Evolutionary conservation across 305 asterid genomes (phyloP).

Genomic region (Plantago rigida): DNA sequence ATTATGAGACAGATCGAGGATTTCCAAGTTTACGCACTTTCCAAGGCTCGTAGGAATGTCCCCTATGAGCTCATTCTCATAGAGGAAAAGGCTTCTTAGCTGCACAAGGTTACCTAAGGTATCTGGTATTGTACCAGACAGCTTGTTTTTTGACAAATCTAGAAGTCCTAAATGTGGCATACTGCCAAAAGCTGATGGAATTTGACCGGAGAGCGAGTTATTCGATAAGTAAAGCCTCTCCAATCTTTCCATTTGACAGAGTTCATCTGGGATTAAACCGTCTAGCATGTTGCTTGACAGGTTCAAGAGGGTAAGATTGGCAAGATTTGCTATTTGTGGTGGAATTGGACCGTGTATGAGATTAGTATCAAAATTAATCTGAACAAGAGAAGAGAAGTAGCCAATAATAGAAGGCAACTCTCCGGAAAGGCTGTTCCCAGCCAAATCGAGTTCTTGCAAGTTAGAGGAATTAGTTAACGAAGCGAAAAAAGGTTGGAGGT

Average conservation of each 20-base stretch:
- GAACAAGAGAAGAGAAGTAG: constrained; percentile 48
- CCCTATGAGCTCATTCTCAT: constrained; percentile 49
- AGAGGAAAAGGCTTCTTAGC: constrained; percentile 50
- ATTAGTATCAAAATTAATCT: constrained; percentile 68
- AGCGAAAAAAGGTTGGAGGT: constrained; percentile 54
- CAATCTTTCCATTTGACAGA: constrained; percentile 41
- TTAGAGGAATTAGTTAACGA: constrained; percentile 46
- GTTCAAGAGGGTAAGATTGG: constrained; percentile 60
- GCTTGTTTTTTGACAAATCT: constrained; percentile 65
- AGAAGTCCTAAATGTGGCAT: constrained; percentile 64
- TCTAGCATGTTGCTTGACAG: constrained; percentile 62
- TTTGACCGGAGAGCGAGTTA: constrained; percentile 49
- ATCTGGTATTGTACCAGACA: constrained; percentile 61
- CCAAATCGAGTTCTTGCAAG: constrained; percentile 66
- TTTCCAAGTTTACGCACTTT: constrained; percentile 59
- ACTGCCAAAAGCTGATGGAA: constrained; percentile 50
- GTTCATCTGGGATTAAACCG: constrained; percentile 56
- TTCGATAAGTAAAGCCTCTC: constrained; percentile 60
- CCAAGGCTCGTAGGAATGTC: constrained; percentile 55
- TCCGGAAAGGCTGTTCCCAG: constrained; percentile 68
- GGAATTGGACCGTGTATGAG: constrained; percentile 58
- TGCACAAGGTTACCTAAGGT: constrained; percentile 51
- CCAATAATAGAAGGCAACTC: constrained; percentile 68
- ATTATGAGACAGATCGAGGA: constrained; percentile 66
- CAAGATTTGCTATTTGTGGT: constrained; percentile 46